phyloP scores from a whole-genome alignment of 164 flowering plant species.

The Liquidambar formosana region DNA sequence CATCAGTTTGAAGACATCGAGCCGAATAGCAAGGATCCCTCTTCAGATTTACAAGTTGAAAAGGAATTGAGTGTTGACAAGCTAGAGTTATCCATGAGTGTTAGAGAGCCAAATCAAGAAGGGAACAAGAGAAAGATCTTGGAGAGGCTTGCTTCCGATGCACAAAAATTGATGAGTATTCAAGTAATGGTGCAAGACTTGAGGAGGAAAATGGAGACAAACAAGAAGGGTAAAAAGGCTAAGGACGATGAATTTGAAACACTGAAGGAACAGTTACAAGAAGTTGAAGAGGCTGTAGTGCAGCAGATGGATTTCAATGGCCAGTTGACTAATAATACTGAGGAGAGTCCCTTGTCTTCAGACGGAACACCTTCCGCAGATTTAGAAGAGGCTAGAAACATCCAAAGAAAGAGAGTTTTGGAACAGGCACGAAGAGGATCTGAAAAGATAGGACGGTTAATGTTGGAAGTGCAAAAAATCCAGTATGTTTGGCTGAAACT shows the following conservation, averaged over 20 bases:
- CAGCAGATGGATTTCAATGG: slow-evolving; percentile 38
- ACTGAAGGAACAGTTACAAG: slow-evolving; percentile 41
- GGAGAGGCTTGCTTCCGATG: slow-evolving; percentile 62
- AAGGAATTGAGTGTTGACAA: slow-evolving; percentile 53
- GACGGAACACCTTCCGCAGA: slow-evolving; percentile 15
- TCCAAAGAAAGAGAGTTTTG: slow-evolving; percentile 34
- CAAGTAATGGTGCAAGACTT: slow-evolving; percentile 42
- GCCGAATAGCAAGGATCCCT: slow-evolving; percentile 21
- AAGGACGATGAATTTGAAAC: slow-evolving; percentile 35
- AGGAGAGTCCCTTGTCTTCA: slow-evolving; percentile 23
- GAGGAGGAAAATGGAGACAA: slow-evolving; percentile 38
- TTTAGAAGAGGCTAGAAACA: slow-evolving; percentile 33
- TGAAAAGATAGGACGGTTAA: slow-evolving; percentile 83
- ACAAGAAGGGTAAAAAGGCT: slow-evolving; percentile 30
- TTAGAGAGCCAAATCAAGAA: slow-evolving; percentile 19
- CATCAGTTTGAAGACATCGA: slow-evolving; percentile 12
- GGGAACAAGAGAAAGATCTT: slow-evolving; percentile 34
- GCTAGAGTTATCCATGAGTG: slow-evolving; percentile 33
- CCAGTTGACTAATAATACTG: slow-evolving; percentile 34
- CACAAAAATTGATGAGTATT: slow-evolving; percentile 41
- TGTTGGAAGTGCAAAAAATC: slow-evolving; percentile 75
- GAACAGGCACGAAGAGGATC: slow-evolving; percentile 67
- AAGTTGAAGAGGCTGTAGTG: slow-evolving; percentile 48
- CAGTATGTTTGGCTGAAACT: slow-evolving; percentile 58
- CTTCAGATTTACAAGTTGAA: slow-evolving; percentile 36